Evolutionary conservation across 805 yeast genomes (phyloP).

Genomic region (Maudiozyma saulgeensis): DNA sequence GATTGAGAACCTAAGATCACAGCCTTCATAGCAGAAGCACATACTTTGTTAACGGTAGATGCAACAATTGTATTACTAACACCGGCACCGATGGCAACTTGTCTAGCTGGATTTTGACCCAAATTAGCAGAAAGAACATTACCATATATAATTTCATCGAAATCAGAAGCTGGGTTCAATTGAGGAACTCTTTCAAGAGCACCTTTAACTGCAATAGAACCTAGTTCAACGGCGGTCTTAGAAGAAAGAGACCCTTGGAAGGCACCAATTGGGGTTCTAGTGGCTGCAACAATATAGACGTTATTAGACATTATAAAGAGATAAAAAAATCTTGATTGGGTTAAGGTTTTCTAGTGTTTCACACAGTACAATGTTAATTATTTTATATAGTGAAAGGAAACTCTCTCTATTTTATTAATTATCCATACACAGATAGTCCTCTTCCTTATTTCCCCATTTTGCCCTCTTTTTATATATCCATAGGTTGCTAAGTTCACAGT

Average conservation of each 20-base stretch:
- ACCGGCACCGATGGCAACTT: constrained; percentile 88
- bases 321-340: neutral
- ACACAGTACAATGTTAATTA: too few species aligned
- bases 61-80: constrained; percentile 73
- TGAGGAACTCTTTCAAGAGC: constrained; percentile 78
- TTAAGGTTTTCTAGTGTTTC: too few species aligned
- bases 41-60: constrained; percentile 89
- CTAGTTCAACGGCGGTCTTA: constrained; percentile 73
- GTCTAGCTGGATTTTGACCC: constrained; percentile 98
- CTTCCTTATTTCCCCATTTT: too few species aligned
- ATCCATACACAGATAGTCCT: too few species aligned
- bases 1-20: constrained; percentile 85
- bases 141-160: constrained; percentile 88
- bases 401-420: too few species aligned
- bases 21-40: constrained; percentile 94
- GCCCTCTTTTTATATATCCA: too few species aligned
- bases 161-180: constrained; percentile 56
- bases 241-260: constrained; percentile 79
- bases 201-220: constrained; percentile 84
- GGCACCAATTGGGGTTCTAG: constrained; percentile 95
- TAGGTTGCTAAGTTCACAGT: neutral
- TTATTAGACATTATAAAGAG: constrained; percentile 26
- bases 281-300: constrained; percentile 83
- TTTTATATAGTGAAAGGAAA: too few species aligned
- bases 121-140: constrained; percentile 86